A percentile compares a stretch with the other conserved stretches of the same genome.
phyloP scores from a whole-genome alignment of 2,329 filamentous ascomycete genomes.

The Aphanocladium album region DNA sequence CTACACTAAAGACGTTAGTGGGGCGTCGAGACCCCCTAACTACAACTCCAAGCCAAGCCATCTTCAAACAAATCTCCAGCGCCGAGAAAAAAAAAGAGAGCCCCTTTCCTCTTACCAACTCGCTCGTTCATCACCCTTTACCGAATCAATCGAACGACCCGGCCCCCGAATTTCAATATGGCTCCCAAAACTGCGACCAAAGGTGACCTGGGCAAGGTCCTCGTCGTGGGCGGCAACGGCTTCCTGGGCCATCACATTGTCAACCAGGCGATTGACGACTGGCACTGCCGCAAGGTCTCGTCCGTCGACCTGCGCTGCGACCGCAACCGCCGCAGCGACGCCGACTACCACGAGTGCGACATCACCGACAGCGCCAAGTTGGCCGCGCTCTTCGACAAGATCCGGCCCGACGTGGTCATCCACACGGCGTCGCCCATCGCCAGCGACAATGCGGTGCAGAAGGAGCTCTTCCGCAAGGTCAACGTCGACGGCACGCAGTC shows the following conservation, averaged over 20 bases:
- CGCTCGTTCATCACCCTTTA: too few species aligned
- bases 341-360: constrained; percentile 68
- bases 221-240: constrained; percentile 78
- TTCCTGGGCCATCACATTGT: constrained; percentile 82
- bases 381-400: constrained; percentile 56
- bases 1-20: neutral
- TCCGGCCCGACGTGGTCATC: constrained; percentile 76
- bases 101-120: neutral
- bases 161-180: neutral
- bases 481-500: constrained; percentile 83
- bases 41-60: neutral
- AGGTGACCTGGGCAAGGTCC: constrained; percentile 58
- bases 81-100: neutral
- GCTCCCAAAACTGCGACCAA: constrained; percentile 23
- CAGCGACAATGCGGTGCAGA: constrained; percentile 46
- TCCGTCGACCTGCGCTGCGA: constrained; percentile 69
- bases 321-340: constrained; percentile 58
- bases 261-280: constrained; percentile 58
- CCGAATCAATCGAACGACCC: neutral
- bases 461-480: constrained; percentile 68
- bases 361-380: constrained; percentile 65
- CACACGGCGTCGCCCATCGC: constrained; percentile 76
- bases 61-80: neutral
- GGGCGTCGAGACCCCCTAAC: neutral
- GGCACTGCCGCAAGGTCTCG: constrained; percentile 50